Conservation (phyloP, 2,329 filamentous ascomycete genomes). For the Leptographium wingfieldii region DNA sequence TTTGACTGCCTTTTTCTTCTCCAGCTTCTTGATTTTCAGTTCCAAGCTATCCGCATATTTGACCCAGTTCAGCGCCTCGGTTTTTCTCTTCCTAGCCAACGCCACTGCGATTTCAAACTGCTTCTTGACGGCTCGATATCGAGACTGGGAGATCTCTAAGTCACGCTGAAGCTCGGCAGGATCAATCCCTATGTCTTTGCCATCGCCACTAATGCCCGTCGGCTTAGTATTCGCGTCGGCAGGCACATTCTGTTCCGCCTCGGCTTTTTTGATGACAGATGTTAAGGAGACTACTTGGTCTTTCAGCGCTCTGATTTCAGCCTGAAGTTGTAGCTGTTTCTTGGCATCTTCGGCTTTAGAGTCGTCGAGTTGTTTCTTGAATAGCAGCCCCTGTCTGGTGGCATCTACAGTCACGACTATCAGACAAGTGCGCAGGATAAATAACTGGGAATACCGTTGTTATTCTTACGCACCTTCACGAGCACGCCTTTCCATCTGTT, state of each 20-base stretch:
- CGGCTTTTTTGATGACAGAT: background rate
- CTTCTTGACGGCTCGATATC: background rate
- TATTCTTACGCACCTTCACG: background rate
- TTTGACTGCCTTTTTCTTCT: slow-evolving; percentile 19
- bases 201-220: background rate
- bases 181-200: background rate
- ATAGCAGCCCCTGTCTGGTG: background rate
- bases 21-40: slow-evolving; percentile 28
- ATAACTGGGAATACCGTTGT: no score
- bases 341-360: background rate
- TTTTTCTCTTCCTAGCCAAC: slow-evolving; percentile 26
- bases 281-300: background rate
- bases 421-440: background rate
- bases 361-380: background rate
- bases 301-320: background rate
- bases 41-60: slow-evolving; percentile 30
- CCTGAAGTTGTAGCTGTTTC: background rate
- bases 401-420: background rate
- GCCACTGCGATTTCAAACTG: slow-evolving; percentile 27
- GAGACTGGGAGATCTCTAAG: slow-evolving; percentile 9
- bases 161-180: background rate
- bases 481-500: background rate
- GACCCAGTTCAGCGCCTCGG: slow-evolving; percentile 32
- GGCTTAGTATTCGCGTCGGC: background rate
- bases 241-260: background rate